Evolutionary conservation across 768 basidiomycete genomes (phyloP).

Genomic region (Trametes sanguinea): DNA sequence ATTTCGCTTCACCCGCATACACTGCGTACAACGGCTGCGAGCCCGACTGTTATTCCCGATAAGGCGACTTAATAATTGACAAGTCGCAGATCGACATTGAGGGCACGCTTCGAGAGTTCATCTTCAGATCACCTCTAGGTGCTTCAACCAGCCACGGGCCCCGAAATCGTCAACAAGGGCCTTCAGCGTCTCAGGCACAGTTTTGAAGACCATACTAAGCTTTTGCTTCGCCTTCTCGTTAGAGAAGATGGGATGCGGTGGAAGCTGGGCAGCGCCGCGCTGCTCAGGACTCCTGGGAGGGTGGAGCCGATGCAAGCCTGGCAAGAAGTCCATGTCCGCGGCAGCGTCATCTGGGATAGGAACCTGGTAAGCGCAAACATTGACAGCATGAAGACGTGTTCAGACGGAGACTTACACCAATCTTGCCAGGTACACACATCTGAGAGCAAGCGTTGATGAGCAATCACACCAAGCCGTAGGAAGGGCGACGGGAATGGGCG

Average conservation of each 20-base stretch:
- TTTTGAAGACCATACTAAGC: conserved; percentile 44
- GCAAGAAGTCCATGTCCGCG: conserved; percentile 11
- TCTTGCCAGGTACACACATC: conserved; percentile 23
- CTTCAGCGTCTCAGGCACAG: conserved; percentile 40
- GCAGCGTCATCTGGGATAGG: conserved; percentile 13
- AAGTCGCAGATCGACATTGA: too few species aligned
- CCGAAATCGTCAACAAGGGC: conserved; percentile 46
- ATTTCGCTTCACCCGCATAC: too few species aligned
- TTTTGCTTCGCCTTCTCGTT: conserved; percentile 39
- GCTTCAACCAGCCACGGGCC: conserved; percentile 36
- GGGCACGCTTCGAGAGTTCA: too few species aligned
- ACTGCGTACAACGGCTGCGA: too few species aligned
- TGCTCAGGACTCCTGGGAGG: conserved; percentile 26
- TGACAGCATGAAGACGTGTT: not conserved
- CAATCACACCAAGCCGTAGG: not conserved
- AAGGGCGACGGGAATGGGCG: not conserved
- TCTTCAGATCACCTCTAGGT: not conserved
- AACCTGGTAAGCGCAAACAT: not conserved
- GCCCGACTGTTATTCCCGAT: too few species aligned
- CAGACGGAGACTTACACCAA: conserved; percentile 11
- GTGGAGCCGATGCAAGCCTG: conserved; percentile 13
- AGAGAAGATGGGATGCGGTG: not conserved
- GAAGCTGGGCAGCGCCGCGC: not conserved
- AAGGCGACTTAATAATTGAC: too few species aligned
- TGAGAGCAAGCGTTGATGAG: not conserved